Base-by-base conservation (phyloP, 148 eudicot genomes). In the Fallopia convolvulus region DNA sequence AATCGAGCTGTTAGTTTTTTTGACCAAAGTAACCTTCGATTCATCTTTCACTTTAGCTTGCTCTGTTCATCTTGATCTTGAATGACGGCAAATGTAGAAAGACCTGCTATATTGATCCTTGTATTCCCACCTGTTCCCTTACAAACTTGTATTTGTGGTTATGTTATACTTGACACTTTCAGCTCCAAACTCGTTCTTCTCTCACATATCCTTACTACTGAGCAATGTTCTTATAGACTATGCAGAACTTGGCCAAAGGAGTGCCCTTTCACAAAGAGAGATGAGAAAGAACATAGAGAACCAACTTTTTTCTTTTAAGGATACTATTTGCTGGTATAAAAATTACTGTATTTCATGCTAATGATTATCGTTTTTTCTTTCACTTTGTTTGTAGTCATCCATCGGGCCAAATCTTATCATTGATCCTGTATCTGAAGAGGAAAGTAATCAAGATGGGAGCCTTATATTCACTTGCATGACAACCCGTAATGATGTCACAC, bases 341-440 rank as follows among this genome's bases (percentile, higher is more conserved):
- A 61, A 30, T 30, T 61, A 39, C 70, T 26, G 10, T 30, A 61
- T 61, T 23, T 30, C 6, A 39, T 12, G 17, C 46, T 36, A 36
- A 68, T 6, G 15, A 30, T 23, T 58, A 0, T 58, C 36, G 17
- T 36, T 0, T 14, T 17, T 6, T 14, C 41, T n/a, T 73, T 30
- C 65, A 15, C 8, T 72, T 26, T 77, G 52, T 77, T 74, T 55
- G 26, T 72, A 94, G 99, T 91, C 94, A 75, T 89, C 88, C 70
- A 76, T 91, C 20, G 98, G 97, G 77, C 79, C 87, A 78, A 96
- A 88, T 83, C 92, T 96, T 70, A 89, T 93, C 55, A 93, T 96
- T 74, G 99, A 96, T 87, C 98, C 99, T 32, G 85, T 89, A 74
- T 78, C 81, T 9, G 99, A 91, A 81, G 99, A 96, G 84, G 94